Evolutionary conservation across 805 yeast genomes (phyloP), one percentile per base, ranked within the genome.

Genomic region (Limtongozyma cylindracea): DNA sequence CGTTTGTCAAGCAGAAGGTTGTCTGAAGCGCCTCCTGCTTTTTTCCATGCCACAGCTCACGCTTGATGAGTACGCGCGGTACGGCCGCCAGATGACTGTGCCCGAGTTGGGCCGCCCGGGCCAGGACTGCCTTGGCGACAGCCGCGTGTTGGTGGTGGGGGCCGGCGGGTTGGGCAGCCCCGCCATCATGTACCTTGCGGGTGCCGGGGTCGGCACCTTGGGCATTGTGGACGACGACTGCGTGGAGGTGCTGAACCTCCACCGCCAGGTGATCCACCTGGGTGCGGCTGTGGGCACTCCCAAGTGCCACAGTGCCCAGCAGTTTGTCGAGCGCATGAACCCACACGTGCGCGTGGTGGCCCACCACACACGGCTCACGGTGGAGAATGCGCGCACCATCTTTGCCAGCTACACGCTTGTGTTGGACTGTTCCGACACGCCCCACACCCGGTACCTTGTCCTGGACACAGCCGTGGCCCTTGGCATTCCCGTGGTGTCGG

Each of bases 111-210:
- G 80, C 7, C 39, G 53, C 1, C 23, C 45, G 3, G 26, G 42
- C 2, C 99, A 88, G 39, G 23, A 56, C 6, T 48, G 44, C 19
- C 42, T 88, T 21, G 68, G 66, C 29, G 31, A 41, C 0, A 26
- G 84, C 2, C 59, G 50, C 23, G 60, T 82, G 0, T 42, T 84
- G 13, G 82, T 88, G 0, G 56, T 88, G 6, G 98, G 99, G 2
- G 95, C 95, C 1, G 99, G 98, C 8, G 99, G 99, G 0, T 51
- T 88, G 5, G 96, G 98, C 0, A 71, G 91, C 31, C 95, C 98
- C 0, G 91, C 91, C 0, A 41, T 84, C 21, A 53, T 74, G 19
- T 88, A 88, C 37, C 44, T 88, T 2, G 67, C 69, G 0, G 94
- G 91, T 0, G 72, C 92, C 1, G 98, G 99, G 4, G 48, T 84